phyloP scores from a whole-genome alignment of 139 green algal genomes.

The Coccomyxa sp. region DNA sequence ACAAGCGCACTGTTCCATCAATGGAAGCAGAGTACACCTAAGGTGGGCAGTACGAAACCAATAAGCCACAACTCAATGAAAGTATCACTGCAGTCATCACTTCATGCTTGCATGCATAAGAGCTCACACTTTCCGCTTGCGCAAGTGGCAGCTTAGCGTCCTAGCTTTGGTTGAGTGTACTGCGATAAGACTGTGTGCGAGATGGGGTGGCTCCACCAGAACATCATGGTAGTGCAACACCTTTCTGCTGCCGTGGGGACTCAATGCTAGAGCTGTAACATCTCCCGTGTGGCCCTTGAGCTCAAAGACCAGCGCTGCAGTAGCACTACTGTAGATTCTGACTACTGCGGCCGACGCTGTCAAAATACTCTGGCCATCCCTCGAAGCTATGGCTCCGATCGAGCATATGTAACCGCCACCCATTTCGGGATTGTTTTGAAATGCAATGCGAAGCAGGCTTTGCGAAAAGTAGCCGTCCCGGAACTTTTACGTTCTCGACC shows the following conservation, averaged over 20 bases:
- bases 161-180: too few species aligned
- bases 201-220: too few species aligned
- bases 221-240: neutral
- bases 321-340: neutral
- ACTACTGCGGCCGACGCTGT: neutral
- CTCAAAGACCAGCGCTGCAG: neutral
- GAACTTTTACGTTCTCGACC: too few species aligned
- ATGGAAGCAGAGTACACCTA: conserved; percentile 43
- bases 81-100: too few species aligned
- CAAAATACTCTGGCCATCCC: neutral
- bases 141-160: too few species aligned
- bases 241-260: neutral
- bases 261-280: neutral
- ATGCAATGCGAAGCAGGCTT: too few species aligned
- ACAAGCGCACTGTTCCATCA: conserved; percentile 56
- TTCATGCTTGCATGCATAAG: too few species aligned
- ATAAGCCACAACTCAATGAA: too few species aligned
- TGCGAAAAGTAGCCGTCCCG: too few species aligned
- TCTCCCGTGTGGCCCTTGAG: neutral
- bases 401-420: neutral
- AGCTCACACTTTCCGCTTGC: too few species aligned
- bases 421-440: too few species aligned
- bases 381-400: neutral
- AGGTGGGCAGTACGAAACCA: neutral
- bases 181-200: too few species aligned